A percentile compares a stretch with the other conserved stretches of the same genome.
phyloP scores from a whole-genome alignment of 2,329 filamentous ascomycete genomes.

The Alternaria sp. region DNA sequence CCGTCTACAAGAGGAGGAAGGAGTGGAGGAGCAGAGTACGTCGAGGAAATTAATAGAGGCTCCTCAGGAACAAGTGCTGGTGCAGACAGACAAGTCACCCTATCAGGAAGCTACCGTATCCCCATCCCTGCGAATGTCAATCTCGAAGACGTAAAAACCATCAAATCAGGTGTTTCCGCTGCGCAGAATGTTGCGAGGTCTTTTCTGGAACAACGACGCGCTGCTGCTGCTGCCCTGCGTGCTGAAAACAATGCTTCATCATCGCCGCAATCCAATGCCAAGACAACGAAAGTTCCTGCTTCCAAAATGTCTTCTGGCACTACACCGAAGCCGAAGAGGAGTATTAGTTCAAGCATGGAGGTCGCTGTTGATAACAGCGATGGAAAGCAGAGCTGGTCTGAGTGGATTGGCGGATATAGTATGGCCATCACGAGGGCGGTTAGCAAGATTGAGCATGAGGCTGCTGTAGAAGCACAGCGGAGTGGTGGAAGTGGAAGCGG shows the following conservation, averaged over 20 bases:
- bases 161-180: conserved; percentile 45
- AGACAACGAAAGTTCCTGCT: conserved; percentile 4
- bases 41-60: conserved; percentile 43
- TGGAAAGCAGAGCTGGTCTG: conserved; percentile 44
- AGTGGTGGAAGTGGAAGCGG: background rate
- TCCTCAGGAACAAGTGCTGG: conserved; percentile 1
- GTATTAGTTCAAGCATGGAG: conserved; percentile 24
- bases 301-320: conserved; percentile 1
- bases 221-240: conserved; percentile 19
- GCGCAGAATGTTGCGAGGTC: conserved; percentile 46
- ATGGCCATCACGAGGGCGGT: conserved; percentile 48
- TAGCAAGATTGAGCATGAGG: conserved; percentile 48
- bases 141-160: conserved; percentile 44
- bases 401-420: conserved; percentile 51
- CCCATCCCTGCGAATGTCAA: conserved; percentile 44
- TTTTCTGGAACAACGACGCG: conserved; percentile 43
- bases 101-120: conserved; percentile 48
- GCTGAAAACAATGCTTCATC: conserved; percentile 12
- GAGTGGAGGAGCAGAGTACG: conserved; percentile 25
- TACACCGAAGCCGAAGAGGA: conserved; percentile 15
- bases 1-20: conserved; percentile 18
- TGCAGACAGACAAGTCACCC: conserved; percentile 42
- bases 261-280: background rate
- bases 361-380: conserved; percentile 22
- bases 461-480: conserved; percentile 42